Conservation (phyloP, 768 basidiomycete genomes). For the Cystofilobasidium bisporidii region DNA sequence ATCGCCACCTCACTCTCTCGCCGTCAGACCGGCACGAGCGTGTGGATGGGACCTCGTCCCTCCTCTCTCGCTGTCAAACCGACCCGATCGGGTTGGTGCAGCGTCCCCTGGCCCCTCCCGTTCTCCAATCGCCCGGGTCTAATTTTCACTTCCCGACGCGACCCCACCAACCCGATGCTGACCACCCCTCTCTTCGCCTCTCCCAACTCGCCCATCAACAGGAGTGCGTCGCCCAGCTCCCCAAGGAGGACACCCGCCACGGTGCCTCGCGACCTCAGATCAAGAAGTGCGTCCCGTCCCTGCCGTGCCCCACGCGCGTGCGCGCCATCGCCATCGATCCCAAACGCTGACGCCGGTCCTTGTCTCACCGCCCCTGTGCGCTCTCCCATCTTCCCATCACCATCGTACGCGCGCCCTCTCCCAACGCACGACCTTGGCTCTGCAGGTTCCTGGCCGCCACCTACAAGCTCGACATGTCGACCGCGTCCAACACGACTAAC, state of each 20-base stretch:
- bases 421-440: no score
- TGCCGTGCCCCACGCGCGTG: no score
- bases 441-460: constrained; percentile 68
- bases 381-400: background rate
- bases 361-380: background rate
- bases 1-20: no score
- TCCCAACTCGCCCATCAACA: constrained; percentile 34
- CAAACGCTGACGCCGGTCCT: background rate
- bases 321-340: background rate
- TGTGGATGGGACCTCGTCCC: background rate
- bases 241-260: constrained; percentile 55
- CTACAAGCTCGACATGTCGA: constrained; percentile 70
- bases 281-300: constrained; percentile 55
- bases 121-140: background rate
- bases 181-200: background rate
- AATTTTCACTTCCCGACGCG: background rate
- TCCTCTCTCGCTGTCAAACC: background rate
- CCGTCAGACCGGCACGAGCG: background rate
- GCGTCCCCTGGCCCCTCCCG: background rate
- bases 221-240: constrained; percentile 58
- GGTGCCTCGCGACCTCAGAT: constrained; percentile 69
- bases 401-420: background rate
- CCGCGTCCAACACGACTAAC: constrained; percentile 63
- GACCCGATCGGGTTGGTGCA: background rate
- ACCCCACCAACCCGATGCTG: background rate